Percentiles rank a stretch among this genome's conserved stretches.
Evolutionary conservation across 257 asterid species (phyloP).

Genomic region (Dorcoceras hygrometricum): DNA sequence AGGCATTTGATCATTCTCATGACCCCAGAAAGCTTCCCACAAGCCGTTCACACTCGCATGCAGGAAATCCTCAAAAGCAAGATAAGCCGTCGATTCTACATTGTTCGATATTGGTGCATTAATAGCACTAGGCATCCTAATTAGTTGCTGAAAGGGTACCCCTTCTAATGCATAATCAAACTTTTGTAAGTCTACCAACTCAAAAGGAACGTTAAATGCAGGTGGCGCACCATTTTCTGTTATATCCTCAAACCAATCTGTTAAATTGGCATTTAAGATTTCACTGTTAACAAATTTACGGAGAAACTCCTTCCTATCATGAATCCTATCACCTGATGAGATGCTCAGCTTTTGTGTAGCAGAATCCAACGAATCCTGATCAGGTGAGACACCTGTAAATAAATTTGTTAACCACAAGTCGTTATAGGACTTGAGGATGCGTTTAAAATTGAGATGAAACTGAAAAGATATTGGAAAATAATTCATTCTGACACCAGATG

Average conservation of each 20-base stretch:
- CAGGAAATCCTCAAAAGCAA: constrained; percentile 90
- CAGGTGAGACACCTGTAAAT: constrained; percentile 66
- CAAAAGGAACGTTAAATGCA: constrained; percentile 74
- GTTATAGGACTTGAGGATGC: constrained; percentile 6
- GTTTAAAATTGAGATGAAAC: constrained; percentile 3
- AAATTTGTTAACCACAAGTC: constrained; percentile 11
- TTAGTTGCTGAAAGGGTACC: constrained; percentile 76
- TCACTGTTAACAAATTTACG: constrained; percentile 76
- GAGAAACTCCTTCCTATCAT: constrained; percentile 73
- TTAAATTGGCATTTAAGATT: constrained; percentile 46
- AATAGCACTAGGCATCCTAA: constrained; percentile 88
- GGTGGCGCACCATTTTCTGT: constrained; percentile 32
- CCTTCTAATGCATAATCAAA: constrained; percentile 95
- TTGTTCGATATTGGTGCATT: constrained; percentile 67
- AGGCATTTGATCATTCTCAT: constrained; percentile 58
- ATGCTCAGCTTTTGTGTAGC: constrained; percentile 68
- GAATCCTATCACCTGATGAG: constrained; percentile 67
- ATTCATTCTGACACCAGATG: neutral
- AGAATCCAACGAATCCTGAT: constrained; percentile 67
- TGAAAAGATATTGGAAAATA: neutral
- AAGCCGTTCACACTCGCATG: constrained; percentile 71
- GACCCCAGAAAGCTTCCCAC: constrained; percentile 96
- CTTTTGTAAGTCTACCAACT: constrained; percentile 88
- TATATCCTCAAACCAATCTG: constrained; percentile 57
- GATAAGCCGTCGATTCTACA: constrained; percentile 73